These are phyloP conservation scores for Magnolia changhungtana DNA, from an alignment of 164 flowering plant genomes.

Conservation along the genomic window DNA sequence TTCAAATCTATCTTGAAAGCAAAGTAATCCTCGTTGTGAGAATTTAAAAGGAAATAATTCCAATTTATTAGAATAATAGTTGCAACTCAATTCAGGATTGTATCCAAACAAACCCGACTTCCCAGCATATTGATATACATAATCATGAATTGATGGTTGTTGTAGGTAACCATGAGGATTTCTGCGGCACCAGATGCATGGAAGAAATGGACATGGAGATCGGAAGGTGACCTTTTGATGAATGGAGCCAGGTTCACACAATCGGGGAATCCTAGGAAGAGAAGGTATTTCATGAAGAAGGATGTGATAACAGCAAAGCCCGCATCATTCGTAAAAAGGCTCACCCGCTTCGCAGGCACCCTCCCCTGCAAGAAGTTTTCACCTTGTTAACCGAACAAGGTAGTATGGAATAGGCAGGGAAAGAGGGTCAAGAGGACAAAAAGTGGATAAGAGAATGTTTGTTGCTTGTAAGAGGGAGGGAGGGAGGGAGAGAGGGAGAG, in stretches of 20 bases:
- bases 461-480: no score
- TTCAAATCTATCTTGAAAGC: no score
- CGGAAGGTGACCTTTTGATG: slow-evolving; percentile 58
- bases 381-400: slow-evolving; percentile 30
- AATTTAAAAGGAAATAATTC: background rate
- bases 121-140: background rate
- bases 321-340: slow-evolving; percentile 45
- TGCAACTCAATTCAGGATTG: background rate
- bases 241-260: slow-evolving; percentile 69
- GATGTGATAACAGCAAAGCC: slow-evolving; percentile 52
- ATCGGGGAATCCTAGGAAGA: slow-evolving; percentile 35
- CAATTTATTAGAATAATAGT: background rate
- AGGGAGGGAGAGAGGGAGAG: no score
- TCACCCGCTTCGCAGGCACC: slow-evolving; percentile 57
- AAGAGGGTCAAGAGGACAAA: no score
- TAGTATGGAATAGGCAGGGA: no score
- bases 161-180: slow-evolving; percentile 60
- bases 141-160: background rate
- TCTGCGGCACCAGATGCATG: slow-evolving; percentile 43
- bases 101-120: background rate
- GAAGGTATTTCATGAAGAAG: slow-evolving; percentile 6
- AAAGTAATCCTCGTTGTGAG: no score
- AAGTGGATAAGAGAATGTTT: no score
- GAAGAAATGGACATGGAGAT: slow-evolving; percentile 75
- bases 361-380: slow-evolving; percentile 27